Evolutionary conservation across 148 eudicot genomes (phyloP).

Genomic region (Nepenthes mirabilis): DNA sequence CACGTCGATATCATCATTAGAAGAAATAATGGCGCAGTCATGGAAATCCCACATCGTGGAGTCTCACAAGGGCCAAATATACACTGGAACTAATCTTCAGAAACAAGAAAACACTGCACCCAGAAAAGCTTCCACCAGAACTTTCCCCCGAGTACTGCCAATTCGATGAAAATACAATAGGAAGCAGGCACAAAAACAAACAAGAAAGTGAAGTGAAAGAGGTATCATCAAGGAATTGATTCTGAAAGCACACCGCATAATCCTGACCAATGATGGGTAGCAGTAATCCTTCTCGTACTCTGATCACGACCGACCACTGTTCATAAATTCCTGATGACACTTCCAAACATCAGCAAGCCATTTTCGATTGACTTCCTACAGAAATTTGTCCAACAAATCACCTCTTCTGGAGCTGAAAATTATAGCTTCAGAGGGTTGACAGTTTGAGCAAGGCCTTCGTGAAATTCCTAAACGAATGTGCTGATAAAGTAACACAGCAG

Average conservation of each 20-base stretch:
- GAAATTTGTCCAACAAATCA: constrained; percentile 64
- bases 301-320: constrained; percentile 56
- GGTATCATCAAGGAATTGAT: background rate
- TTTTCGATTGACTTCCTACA: constrained; percentile 30
- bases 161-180: too few species aligned
- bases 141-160: too few species aligned
- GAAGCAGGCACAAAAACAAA: too few species aligned
- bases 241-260: constrained; percentile 28
- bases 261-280: constrained; percentile 74
- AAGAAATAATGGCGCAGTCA: too few species aligned
- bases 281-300: constrained; percentile 82
- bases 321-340: constrained; percentile 39
- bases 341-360: constrained; percentile 64
- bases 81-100: too few species aligned
- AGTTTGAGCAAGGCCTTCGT: constrained; percentile 54
- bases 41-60: too few species aligned
- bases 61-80: too few species aligned
- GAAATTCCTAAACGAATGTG: constrained; percentile 81
- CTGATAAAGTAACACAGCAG: constrained; percentile 26
- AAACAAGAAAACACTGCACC: too few species aligned
- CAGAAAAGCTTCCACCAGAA: too few species aligned
- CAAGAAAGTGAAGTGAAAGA: too few species aligned
- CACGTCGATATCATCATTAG: too few species aligned
- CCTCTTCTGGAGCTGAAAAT: constrained; percentile 83
- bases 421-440: constrained; percentile 60